Evolutionary conservation across 108 stramenopile genomes (phyloP).

Genomic region (Nitzschia inconspicua): DNA sequence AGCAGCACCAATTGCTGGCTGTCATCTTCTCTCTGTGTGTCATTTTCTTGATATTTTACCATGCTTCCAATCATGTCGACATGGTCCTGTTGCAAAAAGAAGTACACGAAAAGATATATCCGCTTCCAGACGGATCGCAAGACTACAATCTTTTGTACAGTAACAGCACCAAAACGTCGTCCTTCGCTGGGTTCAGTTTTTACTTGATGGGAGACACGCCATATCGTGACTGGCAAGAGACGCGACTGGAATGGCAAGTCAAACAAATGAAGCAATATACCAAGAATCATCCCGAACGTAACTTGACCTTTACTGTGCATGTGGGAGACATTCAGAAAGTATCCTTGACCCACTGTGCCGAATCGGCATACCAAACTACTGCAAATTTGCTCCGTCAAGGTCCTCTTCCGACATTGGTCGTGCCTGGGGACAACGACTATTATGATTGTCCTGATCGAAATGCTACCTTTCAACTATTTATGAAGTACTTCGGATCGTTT

Average conservation of each 20-base stretch:
- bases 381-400: slow-evolving; percentile 2
- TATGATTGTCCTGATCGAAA: slow-evolving; percentile 19
- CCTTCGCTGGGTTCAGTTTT: slow-evolving; percentile 9
- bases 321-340: slow-evolving; percentile 28
- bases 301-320: slow-evolving; percentile 20
- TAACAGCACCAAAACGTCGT: background rate
- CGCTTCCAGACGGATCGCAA: background rate
- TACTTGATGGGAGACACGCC: slow-evolving; percentile 19
- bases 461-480: slow-evolving; percentile 3
- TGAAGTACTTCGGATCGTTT: slow-evolving; percentile 19
- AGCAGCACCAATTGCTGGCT: too few species aligned
- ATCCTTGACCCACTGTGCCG: slow-evolving; percentile 7
- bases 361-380: slow-evolving; percentile 8
- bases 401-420: slow-evolving; percentile 24
- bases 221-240: slow-evolving; percentile 12
- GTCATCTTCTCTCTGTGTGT: too few species aligned
- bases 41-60: too few species aligned
- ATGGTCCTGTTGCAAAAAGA: too few species aligned
- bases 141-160: slow-evolving; percentile 2
- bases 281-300: background rate
- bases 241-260: slow-evolving; percentile 3
- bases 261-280: slow-evolving; percentile 10
- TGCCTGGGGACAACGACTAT: slow-evolving; percentile 34
- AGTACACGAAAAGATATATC: too few species aligned
- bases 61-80: too few species aligned